Percentiles rank a stretch among this genome's conserved stretches.
Conservation (phyloP, 306 rosid genomes). For the Quillaja saponaria region DNA sequence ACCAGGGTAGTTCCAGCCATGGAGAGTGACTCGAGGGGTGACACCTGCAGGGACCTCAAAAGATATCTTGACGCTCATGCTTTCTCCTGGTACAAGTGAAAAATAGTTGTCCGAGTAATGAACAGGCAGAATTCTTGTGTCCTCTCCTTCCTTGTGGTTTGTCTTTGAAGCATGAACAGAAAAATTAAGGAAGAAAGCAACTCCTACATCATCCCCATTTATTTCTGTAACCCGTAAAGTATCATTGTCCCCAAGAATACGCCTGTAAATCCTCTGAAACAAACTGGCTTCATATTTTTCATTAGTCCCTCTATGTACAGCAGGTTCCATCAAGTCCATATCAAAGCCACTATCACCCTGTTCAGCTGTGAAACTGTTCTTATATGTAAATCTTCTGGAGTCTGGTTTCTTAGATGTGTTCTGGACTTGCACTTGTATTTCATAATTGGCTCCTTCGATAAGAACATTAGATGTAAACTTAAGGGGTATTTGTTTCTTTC, state of each 20-base stretch:
- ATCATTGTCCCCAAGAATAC: constrained; percentile 39
- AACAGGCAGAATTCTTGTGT: constrained; percentile 87
- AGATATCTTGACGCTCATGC: constrained; percentile 54
- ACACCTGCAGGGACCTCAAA: constrained; percentile 73
- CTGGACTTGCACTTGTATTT: constrained; percentile 63
- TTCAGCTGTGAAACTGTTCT: constrained; percentile 37
- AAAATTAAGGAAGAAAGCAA: constrained; percentile 87
- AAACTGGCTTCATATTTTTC: constrained; percentile 41
- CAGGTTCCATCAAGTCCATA: constrained; percentile 25
- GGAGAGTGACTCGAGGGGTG: constrained; percentile 64
- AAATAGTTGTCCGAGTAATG: constrained; percentile 92
- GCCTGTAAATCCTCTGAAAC: constrained; percentile 49
- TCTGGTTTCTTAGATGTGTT: constrained; percentile 57
- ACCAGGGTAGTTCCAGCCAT: constrained; percentile 68
- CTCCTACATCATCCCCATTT: constrained; percentile 61
- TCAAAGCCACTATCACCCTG: constrained; percentile 40
- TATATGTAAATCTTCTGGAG: constrained; percentile 36
- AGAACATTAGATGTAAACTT: constrained; percentile 58
- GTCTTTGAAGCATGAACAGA: constrained; percentile 62
- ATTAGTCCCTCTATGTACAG: constrained; percentile 28
- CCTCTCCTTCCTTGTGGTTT: constrained; percentile 58
- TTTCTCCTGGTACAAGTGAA: constrained; percentile 82
- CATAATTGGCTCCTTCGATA: constrained; percentile 57
- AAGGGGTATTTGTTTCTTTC: constrained; percentile 67
- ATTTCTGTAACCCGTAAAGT: constrained; percentile 49